phyloP scores from a whole-genome alignment of 2,329 filamentous ascomycete species.

The Colletotrichum sp. region DNA sequence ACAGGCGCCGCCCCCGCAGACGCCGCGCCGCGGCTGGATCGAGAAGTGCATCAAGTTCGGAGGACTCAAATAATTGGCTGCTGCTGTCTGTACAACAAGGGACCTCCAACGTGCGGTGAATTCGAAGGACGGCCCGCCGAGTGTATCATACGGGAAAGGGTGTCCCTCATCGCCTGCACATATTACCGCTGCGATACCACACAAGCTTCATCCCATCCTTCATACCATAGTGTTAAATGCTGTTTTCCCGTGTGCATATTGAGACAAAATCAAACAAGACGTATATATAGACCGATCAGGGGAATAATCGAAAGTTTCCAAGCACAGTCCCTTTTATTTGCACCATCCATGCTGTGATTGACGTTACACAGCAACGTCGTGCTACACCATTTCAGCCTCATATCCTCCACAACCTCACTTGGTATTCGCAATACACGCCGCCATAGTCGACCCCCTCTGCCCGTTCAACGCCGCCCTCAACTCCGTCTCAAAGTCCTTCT shows the following conservation, averaged over 20 bases:
- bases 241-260: constrained; percentile 17
- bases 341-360: neutral
- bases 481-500: constrained; percentile 8
- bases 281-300: neutral
- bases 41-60: constrained; percentile 21
- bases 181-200: neutral
- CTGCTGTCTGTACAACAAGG: neutral
- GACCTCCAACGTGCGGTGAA: neutral
- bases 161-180: neutral
- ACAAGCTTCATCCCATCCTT: neutral
- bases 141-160: neutral
- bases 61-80: constrained; percentile 1
- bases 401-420: neutral
- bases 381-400: neutral
- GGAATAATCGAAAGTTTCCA: neutral
- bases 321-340: neutral
- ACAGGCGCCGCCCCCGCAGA: neutral
- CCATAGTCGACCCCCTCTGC: neutral
- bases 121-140: neutral
- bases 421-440: neutral
- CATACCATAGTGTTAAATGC: constrained; percentile 5
- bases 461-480: neutral
- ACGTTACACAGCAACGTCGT: neutral
- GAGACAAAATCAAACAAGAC: neutral
- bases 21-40: constrained; percentile 13